phyloP scores from a whole-genome alignment of 1,139 yeast species.

The Nakaseomyces nivariensis region DNA sequence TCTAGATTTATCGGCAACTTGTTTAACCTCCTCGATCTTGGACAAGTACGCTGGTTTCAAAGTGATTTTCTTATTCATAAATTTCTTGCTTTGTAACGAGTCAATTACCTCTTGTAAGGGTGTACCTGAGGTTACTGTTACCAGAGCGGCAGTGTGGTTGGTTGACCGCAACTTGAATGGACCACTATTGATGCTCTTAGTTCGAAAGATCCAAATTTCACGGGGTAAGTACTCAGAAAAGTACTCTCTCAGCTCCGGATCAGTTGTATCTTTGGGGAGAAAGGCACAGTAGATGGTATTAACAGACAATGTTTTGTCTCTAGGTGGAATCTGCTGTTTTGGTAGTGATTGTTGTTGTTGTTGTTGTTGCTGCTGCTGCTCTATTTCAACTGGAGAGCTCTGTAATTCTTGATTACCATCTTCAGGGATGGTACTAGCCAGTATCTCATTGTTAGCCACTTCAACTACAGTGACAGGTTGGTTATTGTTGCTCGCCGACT shows the following conservation, averaged over 20 bases:
- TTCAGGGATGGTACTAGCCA: background rate
- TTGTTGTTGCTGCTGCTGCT: background rate
- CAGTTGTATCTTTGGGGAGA: conserved; percentile 35
- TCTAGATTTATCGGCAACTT: conserved; percentile 28
- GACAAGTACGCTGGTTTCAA: conserved; percentile 35
- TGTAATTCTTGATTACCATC: conserved; percentile 6
- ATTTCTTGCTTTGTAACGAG: conserved; percentile 31
- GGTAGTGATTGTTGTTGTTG: background rate
- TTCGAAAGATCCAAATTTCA: conserved; percentile 39
- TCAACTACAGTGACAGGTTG: background rate
- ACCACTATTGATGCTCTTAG: conserved; percentile 23
- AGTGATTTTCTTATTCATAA: conserved; percentile 30
- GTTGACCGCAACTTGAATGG: conserved; percentile 21
- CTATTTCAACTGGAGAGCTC: background rate
- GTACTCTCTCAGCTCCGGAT: conserved; percentile 35
- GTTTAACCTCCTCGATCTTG: conserved; percentile 37
- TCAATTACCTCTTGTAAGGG: conserved; percentile 32
- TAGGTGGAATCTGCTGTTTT: background rate
- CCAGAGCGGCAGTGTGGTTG: conserved; percentile 42
- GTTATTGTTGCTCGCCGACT: background rate
- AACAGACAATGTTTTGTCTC: conserved; percentile 30
- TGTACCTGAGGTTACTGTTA: conserved; percentile 35
- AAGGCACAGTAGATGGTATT: conserved; percentile 46
- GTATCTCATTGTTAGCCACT: background rate
- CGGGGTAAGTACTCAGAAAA: conserved; percentile 40